Base-by-base conservation (phyloP, 192 early-diverging fungal species). In the Coemansia sp. region DNA sequence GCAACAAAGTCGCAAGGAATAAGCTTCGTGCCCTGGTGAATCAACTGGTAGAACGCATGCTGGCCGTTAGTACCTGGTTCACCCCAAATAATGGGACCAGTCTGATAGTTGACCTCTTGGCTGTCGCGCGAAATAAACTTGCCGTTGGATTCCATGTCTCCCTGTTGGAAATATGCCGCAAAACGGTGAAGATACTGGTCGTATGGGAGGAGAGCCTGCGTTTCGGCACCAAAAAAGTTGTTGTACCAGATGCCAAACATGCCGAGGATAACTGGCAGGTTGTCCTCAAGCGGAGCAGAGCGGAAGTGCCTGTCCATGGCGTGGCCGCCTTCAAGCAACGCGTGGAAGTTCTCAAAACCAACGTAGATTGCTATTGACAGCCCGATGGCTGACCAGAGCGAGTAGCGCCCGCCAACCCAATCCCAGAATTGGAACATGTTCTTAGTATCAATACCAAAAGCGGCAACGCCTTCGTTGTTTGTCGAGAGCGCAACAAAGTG, bases 361-460 rank as follows among this genome's bases (percentile, higher is more conserved):
- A 99, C 85, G 79, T 92, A 96, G 66, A 98, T 92, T 65, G 90
- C 90, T 72, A 99, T 98, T 8, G 96, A 97, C 63, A 99, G 88
- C 51, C 97, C 97, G 65, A 99, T 98, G 49, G 97, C 97, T 32
- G 97, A 99, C 97, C 97, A 99, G 40, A 98, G 91, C 42, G 95
- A 97, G 86, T 99, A 99, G 62, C 97, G 91, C 43, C 97, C 97
- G 74, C 97, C 97, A 60, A 98, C 93, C 95, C 96, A 98, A 83
- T 98, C 96, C 95, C 95, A 97, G 87, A 98, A 98, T 82, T 94
- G 90, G 89, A 99, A 99, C 97, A 99, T 99, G 88, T 99, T 99
- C 69, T 89, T 85, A n/a, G 89, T 75, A 78, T 90, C 88, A 67
- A 99, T 99, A 60, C 97, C 97, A 76, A 99, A 99, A 39, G 87